Conservation (phyloP, 148 eudicot genomes). For the Vaccinium macrocarpon region DNA sequence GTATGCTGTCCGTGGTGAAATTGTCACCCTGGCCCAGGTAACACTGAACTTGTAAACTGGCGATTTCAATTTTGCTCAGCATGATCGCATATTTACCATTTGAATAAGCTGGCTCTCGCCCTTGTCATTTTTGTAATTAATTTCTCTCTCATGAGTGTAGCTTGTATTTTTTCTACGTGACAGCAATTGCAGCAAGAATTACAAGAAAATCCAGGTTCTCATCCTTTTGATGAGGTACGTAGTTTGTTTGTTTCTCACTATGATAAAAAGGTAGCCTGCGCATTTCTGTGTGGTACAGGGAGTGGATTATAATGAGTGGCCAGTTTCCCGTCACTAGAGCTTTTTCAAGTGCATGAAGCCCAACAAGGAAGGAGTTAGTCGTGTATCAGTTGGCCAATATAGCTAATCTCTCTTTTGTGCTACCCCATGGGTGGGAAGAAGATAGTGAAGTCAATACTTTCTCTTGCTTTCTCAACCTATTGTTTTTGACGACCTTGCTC, state of each 20-base stretch:
- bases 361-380: not conserved
- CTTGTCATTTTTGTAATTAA: not conserved
- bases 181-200: conserved; percentile 85
- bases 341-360: not conserved
- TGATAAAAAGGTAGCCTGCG: not conserved
- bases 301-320: not conserved
- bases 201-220: conserved; percentile 65
- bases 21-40: conserved; percentile 79
- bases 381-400: not conserved
- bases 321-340: not conserved
- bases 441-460: not conserved
- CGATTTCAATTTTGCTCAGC: not conserved
- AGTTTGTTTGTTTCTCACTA: not conserved
- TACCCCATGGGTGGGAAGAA: too few relatives aligned
- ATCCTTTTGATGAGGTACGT: conserved; percentile 88
- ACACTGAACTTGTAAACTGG: conserved; percentile 3
- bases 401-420: not conserved
- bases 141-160: not conserved
- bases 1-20: conserved; percentile 95
- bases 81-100: not conserved
- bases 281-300: not conserved
- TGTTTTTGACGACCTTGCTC: not conserved
- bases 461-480: not conserved
- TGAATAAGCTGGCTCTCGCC: not conserved
- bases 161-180: conserved; percentile 12